Base-by-base conservation (phyloP, 1,284 basidiomycete genomes). In the Pterulicium gracile region DNA sequence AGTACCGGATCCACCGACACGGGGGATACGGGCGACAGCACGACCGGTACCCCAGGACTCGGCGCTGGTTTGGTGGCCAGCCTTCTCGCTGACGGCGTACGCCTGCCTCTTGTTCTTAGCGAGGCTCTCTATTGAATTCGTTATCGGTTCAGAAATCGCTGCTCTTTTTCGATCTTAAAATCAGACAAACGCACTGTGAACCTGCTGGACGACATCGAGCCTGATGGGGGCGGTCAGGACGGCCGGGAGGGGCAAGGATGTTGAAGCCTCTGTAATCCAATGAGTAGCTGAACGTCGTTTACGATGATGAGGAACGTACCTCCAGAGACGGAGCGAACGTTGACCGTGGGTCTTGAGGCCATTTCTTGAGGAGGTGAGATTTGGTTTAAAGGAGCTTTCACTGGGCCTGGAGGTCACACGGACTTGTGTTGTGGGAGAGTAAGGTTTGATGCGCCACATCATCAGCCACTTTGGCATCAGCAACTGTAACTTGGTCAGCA, bases 41-140 rank as follows among this genome's bases (percentile, higher is more conserved):
- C 96, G 93, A 87, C 95, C 95, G 58, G 95, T 99, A 75, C 95
- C 95, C 95, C 95, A 99, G 45, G 96, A 98, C 70, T 95, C 92
- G 55, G 95, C 95, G 54, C 86, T 91, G 60, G 96, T 98, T 73
- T 99, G 95, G 77, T 98, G 92, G 62, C 96, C 96, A 55, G 96
- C 96, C 73, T 97, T 96, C 73, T 88, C 87, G 66, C 85, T 88
- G 62, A 98, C 96, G 61, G 94, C 77, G 73, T 98, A 98, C 43
- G 95, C 83, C 75, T 98, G 95, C 58, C 94, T 83, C 74, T 83
- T 91, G 85, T 98, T 98, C 84, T 98, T 98, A 56, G 92, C 91
- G 61, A 98, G 84, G 74, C 90, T 93, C 82, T 96, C 91, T 95
- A 66, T 41, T 48, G 14, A 1, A 46, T 34, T 44, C 51, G 27